These are phyloP conservation scores for Suhomyces anneliseae DNA, from an alignment of 1,139 yeast genomes.

Conservation along the genomic window DNA sequence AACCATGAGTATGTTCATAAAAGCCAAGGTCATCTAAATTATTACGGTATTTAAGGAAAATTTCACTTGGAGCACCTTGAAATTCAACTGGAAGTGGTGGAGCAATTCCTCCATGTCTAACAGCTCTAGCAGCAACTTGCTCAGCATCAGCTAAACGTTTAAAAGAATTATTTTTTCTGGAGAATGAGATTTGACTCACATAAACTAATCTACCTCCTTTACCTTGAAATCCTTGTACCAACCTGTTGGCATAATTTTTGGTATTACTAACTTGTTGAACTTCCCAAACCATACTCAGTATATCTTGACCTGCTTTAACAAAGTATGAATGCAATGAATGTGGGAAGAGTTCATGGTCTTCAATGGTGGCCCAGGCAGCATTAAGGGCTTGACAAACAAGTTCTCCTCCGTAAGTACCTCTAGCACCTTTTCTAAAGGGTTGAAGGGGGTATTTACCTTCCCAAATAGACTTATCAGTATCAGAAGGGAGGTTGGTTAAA, in stretches of 20 bases:
- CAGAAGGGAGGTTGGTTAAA: constrained; percentile 13
- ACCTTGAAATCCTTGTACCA: constrained; percentile 36
- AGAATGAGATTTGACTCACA: constrained; percentile 36
- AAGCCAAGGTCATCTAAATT: constrained; percentile 27
- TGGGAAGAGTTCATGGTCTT: constrained; percentile 30
- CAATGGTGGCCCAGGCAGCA: constrained; percentile 41
- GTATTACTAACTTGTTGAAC: constrained; percentile 34
- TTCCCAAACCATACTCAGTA: constrained; percentile 37
- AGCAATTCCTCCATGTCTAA: constrained; percentile 9
- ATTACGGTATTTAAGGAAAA: constrained; percentile 34
- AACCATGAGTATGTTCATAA: constrained; percentile 33
- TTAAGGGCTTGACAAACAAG: constrained; percentile 33
- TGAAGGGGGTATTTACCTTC: constrained; percentile 41
- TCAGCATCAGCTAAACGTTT: constrained; percentile 12
- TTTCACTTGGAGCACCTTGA: constrained; percentile 31
- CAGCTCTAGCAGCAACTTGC: constrained; percentile 14
- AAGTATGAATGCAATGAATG: constrained; percentile 45
- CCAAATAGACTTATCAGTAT: constrained; percentile 13
- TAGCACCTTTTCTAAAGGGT: constrained; percentile 27
- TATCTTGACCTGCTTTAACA: constrained; percentile 37
- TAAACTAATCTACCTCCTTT: constrained; percentile 33
- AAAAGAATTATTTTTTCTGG: constrained; percentile 27
- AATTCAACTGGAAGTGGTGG: constrained; percentile 30
- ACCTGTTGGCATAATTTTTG: constrained; percentile 36
- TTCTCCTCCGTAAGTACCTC: constrained; percentile 48